These are phyloP conservation scores for Calonectria montana DNA, from an alignment of 2,329 filamentous ascomycete genomes.

Conservation along the genomic window DNA sequence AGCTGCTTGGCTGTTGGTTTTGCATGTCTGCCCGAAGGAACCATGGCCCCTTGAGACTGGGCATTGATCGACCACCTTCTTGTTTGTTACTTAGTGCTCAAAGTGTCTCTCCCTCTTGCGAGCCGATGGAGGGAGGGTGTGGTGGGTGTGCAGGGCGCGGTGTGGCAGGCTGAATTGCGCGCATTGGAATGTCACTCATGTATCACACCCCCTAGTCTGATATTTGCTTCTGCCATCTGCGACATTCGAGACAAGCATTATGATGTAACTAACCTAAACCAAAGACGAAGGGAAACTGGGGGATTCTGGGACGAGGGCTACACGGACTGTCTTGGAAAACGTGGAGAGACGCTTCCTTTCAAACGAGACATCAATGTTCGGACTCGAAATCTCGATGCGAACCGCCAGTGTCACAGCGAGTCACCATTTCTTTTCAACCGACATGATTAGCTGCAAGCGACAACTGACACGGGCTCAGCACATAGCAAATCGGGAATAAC, in stretches of 20 bases:
- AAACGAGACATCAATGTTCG: conserved; percentile 5
- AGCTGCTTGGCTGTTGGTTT: neutral
- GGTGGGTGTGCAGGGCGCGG: conserved; percentile 18
- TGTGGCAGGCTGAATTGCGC: conserved; percentile 13
- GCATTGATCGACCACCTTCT: neutral
- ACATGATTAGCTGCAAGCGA: conserved; percentile 2
- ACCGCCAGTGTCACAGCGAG: neutral
- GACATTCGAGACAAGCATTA: conserved; percentile 29
- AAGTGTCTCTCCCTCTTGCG: conserved; percentile 5
- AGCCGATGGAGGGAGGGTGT: conserved; percentile 13
- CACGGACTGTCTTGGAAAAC: conserved; percentile 16
- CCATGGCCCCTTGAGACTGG: conserved; percentile 1
- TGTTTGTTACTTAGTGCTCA: neutral
- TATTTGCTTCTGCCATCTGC: conserved; percentile 36
- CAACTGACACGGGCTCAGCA: neutral
- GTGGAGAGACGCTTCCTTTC: neutral
- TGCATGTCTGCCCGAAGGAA: neutral
- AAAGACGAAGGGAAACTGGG: conserved; percentile 20
- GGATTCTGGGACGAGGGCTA: conserved; percentile 19
- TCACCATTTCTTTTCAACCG: neutral
- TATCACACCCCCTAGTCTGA: conserved; percentile 23
- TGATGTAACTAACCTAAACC: conserved; percentile 21
- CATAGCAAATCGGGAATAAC: conserved; percentile 5
- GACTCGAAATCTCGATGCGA: neutral
- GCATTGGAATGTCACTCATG: conserved; percentile 26